These are phyloP conservation scores for Pleurotus platypus DNA, from an alignment of 768 basidiomycete species.

Conservation along the genomic window DNA sequence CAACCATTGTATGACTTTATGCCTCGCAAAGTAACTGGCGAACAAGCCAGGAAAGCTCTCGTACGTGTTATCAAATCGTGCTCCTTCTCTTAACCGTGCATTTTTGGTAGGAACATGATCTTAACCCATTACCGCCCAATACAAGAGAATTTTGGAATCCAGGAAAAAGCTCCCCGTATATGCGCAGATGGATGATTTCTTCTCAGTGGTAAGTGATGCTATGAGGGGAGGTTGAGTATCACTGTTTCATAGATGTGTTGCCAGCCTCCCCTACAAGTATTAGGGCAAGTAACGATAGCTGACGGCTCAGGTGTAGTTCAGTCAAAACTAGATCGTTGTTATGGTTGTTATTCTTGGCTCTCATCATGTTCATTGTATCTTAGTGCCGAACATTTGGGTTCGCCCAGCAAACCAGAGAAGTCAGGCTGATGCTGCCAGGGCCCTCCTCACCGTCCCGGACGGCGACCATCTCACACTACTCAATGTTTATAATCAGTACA, in stretches of 20 bases:
- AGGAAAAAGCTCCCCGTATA: slow-evolving; percentile 91
- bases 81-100: background rate
- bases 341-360: slow-evolving; percentile 38
- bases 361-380: background rate
- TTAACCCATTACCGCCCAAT: slow-evolving; percentile 87
- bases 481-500: slow-evolving; percentile 94
- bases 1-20: slow-evolving; percentile 72
- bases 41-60: slow-evolving; percentile 67
- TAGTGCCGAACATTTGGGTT: slow-evolving; percentile 90
- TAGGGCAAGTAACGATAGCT: background rate
- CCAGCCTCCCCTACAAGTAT: background rate
- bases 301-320: slow-evolving; percentile 48
- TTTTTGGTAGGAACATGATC: slow-evolving; percentile 58
- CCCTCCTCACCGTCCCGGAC: slow-evolving; percentile 82
- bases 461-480: slow-evolving; percentile 93
- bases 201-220: slow-evolving; percentile 66
- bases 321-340: slow-evolving; percentile 77
- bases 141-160: slow-evolving; percentile 79
- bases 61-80: slow-evolving; percentile 32
- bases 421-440: slow-evolving; percentile 92
- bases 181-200: slow-evolving; percentile 90
- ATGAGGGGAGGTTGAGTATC: background rate
- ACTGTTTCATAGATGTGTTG: background rate
- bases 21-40: slow-evolving; percentile 62
- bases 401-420: slow-evolving; percentile 84